Evolutionary conservation across 306 rosid species (phyloP), one percentile per base, ranked within the genome.

Genomic region (Crataegus laevigata): DNA sequence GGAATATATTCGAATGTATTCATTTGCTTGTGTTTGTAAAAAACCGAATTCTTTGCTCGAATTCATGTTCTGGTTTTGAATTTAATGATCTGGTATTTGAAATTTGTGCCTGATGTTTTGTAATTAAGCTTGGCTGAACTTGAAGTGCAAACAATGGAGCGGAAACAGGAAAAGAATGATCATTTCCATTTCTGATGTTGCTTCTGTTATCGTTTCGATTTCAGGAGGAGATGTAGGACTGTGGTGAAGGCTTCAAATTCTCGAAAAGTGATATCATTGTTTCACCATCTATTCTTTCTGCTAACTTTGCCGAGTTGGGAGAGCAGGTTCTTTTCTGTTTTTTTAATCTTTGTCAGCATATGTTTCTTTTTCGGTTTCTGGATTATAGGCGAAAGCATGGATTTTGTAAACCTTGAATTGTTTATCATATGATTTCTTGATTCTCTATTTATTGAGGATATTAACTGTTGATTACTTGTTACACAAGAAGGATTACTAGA

Each of bases 261-360:
- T 92, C 96, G 3, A 96, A 96, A 84, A 85, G 82, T 4, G 96
- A 96, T 69, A 82, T 96, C 78, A 96, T 96, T 71, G 97, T 96
- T 71, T 85, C 98, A 78, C 98, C 99, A 64, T 92, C 99, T n/a
- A 90, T 96, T 83, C 98, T 96, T 79, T 90, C 96, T 2, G 98
- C 99, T 6, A 92, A 89, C 88, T 96, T 96, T 65, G 71, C 99
- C 17, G 89, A 92, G 84, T 84, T 96, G 87, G 99, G 98, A 77
- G 99, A 92, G 67, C 99, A 96, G 98, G 98, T 96, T 81, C 69
- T 45, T 45, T 68, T 75, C 55, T 64, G 60, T 65, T 45, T 21
- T 64, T 72, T 11, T n/a, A n/a, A 36, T 74, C 68, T 80, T 71
- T 76, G 43, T 77, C 66, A 47, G 64, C 17, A 29, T 17, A 32